Evolutionary conservation across 2,329 filamentous ascomycete genomes (phyloP), one percentile per base, ranked within the genome.

Genomic region (Claviceps citrina): DNA sequence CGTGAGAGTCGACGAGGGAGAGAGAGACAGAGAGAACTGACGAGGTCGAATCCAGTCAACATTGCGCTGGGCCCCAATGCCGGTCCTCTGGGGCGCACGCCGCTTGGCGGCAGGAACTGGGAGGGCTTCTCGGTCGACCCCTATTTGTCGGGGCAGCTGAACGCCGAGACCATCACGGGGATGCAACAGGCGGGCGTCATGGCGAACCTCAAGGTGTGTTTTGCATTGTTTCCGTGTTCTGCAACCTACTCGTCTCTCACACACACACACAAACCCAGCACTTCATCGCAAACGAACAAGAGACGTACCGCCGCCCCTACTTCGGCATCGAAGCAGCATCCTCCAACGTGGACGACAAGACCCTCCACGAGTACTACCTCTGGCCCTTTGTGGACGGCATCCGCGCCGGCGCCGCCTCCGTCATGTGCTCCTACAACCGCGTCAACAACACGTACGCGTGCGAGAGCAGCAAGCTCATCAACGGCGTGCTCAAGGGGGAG

Each of bases 131-230:
- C 77, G 1, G 61, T 73, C 3, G 81, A 86, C 50, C 80, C 81
- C 0, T 76, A 76, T 12, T 66, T 86, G 6, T 78, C 81, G 1
- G 84, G 83, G 16, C 67, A 76, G 43, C 65, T 82, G 42, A 79
- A 81, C 43, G 72, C 72, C n/a, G 71, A 84, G 51, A 81, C 80
- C 1, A 73, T 89, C 49, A 67, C 72, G 46, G 84, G 82, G 24
- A 82, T 85, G 39, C 84, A 91, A 54, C 74, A 78, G 51, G 76
- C 78, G 3, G 84, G 84, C 49, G 76, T 89, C 28, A 81, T 93
- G 55, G 82, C 84, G 41, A 84, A 78, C 62, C 76, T 66, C 66
- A 89, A 72, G 57, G 64, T 65, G 28, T 15, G 24, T 20, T 4
- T n/a, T 20, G 12, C 6, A n/a, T 13, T 25, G 5, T 7, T 24